Conservation (phyloP, 2,329 filamentous ascomycete genomes). For the Clonostachys rhizophaga region DNA sequence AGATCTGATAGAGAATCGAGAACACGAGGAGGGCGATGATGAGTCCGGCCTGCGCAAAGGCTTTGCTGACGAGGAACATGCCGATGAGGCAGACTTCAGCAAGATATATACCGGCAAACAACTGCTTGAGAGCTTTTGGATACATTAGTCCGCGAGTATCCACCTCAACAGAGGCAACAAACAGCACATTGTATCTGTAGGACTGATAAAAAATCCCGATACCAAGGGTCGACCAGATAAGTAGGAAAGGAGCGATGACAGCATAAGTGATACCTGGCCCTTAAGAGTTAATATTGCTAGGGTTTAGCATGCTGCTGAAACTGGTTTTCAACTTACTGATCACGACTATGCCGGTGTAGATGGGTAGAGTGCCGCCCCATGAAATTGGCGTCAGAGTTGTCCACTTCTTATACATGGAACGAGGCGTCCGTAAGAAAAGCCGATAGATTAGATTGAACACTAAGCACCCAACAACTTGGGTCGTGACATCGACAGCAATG, state of each 20-base stretch:
- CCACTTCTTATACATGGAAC: constrained; percentile 73
- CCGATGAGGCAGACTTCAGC: constrained; percentile 76
- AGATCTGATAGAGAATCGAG: constrained; percentile 71
- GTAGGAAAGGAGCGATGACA: constrained; percentile 75
- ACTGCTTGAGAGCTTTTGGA: constrained; percentile 81
- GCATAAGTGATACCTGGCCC: constrained; percentile 65
- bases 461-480: constrained; percentile 62
- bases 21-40: constrained; percentile 74
- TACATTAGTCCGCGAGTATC: constrained; percentile 89
- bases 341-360: constrained; percentile 71
- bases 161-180: constrained; percentile 70
- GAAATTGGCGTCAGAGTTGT: constrained; percentile 61
- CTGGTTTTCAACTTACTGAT: constrained; percentile 46
- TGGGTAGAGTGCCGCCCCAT: constrained; percentile 73
- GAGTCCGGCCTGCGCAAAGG: constrained; percentile 65
- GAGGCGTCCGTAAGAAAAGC: constrained; percentile 69
- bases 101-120: constrained; percentile 76
- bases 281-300: too few relatives aligned
- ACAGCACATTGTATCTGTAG: constrained; percentile 83
- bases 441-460: constrained; percentile 65
- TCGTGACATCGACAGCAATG: constrained; percentile 64
- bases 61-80: constrained; percentile 66
- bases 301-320: not conserved
- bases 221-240: constrained; percentile 74
- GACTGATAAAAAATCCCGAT: constrained; percentile 76